These are phyloP conservation scores for Cladosporium sp. DNA, from an alignment of 2,329 filamentous ascomycete genomes.

Conservation along the genomic window DNA sequence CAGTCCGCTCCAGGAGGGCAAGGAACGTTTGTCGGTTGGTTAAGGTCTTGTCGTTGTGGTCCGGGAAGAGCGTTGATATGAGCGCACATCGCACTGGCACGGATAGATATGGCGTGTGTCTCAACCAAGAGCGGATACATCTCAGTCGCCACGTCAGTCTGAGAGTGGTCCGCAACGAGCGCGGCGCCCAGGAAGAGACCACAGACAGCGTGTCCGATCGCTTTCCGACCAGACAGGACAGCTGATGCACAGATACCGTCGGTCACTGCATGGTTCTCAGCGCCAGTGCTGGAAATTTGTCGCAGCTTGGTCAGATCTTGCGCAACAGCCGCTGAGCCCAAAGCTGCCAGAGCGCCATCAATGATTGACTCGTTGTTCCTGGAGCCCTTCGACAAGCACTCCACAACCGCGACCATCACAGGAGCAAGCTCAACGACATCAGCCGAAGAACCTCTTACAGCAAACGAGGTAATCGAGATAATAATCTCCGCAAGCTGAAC, in stretches of 20 bases:
- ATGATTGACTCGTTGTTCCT: conserved; percentile 8
- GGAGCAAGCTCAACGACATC: not conserved
- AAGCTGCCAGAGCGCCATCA: conserved; percentile 6
- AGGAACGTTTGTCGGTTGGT: not conserved
- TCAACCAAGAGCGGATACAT: conserved; percentile 14
- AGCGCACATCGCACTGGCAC: not conserved
- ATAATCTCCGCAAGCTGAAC: conserved; percentile 13
- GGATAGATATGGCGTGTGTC: not conserved
- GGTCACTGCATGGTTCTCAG: not conserved
- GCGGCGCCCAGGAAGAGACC: conserved; percentile 10
- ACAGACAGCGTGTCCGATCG: not conserved
- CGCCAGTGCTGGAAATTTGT: not conserved
- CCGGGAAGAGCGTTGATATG: not conserved
- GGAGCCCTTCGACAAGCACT: not conserved
- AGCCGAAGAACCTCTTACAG: not conserved
- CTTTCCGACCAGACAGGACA: not conserved
- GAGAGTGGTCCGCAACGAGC: conserved; percentile 15
- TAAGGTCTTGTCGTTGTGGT: not conserved
- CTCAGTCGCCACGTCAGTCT: conserved; percentile 7
- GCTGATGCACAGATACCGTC: not conserved
- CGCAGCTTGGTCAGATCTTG: conserved; percentile 5
- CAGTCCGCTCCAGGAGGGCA: conserved; percentile 42
- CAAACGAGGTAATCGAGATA: not conserved
- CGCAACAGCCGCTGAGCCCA: conserved; percentile 12
- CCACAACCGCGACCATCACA: not conserved